Base-by-base conservation (phyloP, 139 green algal genomes). In the Ettlia oleoabundans region DNA sequence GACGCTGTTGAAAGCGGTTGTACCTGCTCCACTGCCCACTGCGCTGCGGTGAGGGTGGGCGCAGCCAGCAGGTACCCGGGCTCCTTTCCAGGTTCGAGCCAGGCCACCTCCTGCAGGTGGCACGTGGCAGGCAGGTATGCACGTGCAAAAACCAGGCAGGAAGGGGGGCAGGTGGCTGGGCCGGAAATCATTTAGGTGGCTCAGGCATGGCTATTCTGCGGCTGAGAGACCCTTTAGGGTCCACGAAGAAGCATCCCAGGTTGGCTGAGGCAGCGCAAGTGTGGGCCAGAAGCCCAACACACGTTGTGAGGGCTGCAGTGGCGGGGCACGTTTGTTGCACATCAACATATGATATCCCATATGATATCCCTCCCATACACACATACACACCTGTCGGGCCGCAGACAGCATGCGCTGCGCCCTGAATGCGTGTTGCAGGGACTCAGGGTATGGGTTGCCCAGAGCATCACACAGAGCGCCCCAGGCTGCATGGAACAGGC, bases 401-500 rank as follows among this genome's bases (percentile, higher is more conserved):
- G 52, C 51, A 1, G 42, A 28, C 40, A 88, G 43, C 35, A 93
- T 32, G 3, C 58, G 80, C 26, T 76, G 28, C 28, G 33, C 35
- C 2, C 73, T 69, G 61, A 76, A 92, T 2, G 88, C 88, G 3
- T 52, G 47, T 62, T 95, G 91, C 37, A 91, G 88, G 18, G 51
- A 47, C 13, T 85, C 73, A 0, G 83, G 80, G 68, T 95, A 95
- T 0, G 89, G 79, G 19, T 83, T 80, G n/a, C 67, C 84, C 65
- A 87, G 68, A 28, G 80, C 82, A 70, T 95, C 91, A n/a, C 85
- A 89, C 74, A 95, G 67, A 32, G 67, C 43, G 38, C 94, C 89
- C 28, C 69, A n/a, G 4, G 65, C 77, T 85, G 62, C 53, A 62
- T 21, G 40, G 15, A 9, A 52, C 22, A 5, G 35, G 22, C 9